Conservation (phyloP, 2,329 filamentous ascomycete genomes). For the Didymosphaeria variabile region DNA sequence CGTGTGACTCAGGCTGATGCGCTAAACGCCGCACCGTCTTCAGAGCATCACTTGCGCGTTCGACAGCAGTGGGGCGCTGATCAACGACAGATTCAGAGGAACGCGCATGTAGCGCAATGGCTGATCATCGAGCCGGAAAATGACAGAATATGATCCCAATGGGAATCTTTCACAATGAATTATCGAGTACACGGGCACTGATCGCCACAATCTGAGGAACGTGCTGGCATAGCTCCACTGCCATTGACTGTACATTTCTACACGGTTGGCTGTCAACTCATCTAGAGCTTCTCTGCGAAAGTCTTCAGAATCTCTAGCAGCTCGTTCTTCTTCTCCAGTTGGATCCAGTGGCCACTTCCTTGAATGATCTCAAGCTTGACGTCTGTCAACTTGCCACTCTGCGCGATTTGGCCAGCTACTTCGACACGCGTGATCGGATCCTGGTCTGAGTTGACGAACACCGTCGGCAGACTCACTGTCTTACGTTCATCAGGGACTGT, state of each 20-base stretch:
- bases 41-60: too few species aligned
- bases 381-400: constrained; percentile 1
- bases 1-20: too few species aligned
- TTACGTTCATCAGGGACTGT: neutral
- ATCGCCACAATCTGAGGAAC: too few species aligned
- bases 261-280: neutral
- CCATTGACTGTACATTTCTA: neutral
- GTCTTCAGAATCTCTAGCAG: neutral
- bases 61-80: too few species aligned
- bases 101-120: too few species aligned
- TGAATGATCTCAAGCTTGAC: neutral
- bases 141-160: too few species aligned
- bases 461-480: neutral
- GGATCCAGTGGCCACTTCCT: neutral
- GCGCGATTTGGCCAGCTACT: neutral
- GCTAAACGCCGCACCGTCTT: too few species aligned
- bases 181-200: too few species aligned
- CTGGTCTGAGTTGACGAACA: constrained; percentile 1
- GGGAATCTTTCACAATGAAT: neutral
- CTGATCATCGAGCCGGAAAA: neutral
- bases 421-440: neutral
- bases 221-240: neutral
- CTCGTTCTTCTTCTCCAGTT: constrained; percentile 1
- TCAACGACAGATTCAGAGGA: too few species aligned
- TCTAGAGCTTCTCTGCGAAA: neutral